These are phyloP conservation scores for Hygrocybe coccinea DNA, from an alignment of 768 basidiomycete species.

Conservation along the genomic window DNA sequence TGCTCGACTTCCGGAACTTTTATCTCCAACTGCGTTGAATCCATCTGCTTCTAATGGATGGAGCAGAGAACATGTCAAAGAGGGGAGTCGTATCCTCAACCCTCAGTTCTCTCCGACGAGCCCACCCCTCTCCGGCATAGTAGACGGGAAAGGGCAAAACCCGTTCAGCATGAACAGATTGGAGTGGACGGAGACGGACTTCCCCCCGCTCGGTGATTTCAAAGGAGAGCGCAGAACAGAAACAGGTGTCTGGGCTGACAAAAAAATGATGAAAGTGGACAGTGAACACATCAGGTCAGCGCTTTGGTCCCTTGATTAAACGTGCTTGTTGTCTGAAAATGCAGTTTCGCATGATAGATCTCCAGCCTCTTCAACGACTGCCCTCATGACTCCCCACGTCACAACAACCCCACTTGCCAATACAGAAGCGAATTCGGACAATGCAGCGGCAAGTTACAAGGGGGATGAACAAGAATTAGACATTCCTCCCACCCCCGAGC, in stretches of 20 bases:
- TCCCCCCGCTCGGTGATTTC: constrained; percentile 32
- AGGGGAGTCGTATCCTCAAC: not conserved
- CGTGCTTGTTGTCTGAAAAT: constrained; percentile 2
- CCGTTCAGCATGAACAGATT: constrained; percentile 1
- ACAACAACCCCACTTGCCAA: constrained; percentile 1
- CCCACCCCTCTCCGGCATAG: not conserved
- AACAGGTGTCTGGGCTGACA: constrained; percentile 26
- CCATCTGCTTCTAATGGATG: not conserved
- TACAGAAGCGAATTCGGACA: constrained; percentile 5
- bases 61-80: not conserved
- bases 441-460: constrained; percentile 1
- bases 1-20: not conserved
- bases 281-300: constrained; percentile 13
- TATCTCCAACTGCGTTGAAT: not conserved
- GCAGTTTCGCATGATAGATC: not conserved
- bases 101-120: too few relatives aligned
- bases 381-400: not conserved
- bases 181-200: constrained; percentile 35
- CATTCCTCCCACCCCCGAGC: constrained; percentile 41
- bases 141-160: not conserved
- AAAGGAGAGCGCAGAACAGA: constrained; percentile 21
- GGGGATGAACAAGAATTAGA: constrained; percentile 38
- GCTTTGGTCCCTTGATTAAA: constrained; percentile 4
- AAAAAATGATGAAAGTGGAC: constrained; percentile 11
- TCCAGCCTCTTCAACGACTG: constrained; percentile 7